Conservation (phyloP, 805 yeast species). For the Metschnikowia henanensis region DNA sequence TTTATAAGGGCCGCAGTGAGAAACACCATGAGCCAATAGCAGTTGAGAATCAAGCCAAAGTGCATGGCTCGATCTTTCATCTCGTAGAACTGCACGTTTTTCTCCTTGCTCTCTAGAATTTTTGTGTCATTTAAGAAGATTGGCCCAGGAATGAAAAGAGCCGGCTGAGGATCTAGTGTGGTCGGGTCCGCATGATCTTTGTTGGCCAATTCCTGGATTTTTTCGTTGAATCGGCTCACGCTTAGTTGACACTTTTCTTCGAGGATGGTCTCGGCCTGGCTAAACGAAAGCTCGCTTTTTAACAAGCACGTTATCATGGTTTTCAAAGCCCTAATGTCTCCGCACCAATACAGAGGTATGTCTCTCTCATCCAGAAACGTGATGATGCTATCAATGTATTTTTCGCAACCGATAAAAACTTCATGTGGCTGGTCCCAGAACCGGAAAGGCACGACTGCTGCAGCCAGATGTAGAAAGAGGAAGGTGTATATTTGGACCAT, state of each 20-base stretch:
- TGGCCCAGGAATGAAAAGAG: neutral
- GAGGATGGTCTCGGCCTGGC: neutral
- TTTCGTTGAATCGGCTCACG: neutral
- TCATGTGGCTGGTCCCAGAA: constrained; percentile 1
- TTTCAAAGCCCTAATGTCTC: neutral
- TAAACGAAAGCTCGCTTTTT: neutral
- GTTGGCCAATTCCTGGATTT: neutral
- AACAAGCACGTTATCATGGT: constrained; percentile 4
- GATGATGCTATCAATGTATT: neutral
- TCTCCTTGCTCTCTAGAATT: neutral
- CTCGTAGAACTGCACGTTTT: neutral
- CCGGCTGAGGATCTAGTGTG: neutral
- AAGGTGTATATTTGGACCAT: neutral
- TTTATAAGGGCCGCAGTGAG: constrained; percentile 1
- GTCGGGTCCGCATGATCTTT: neutral
- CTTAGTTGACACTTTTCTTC: neutral
- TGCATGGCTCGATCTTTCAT: constrained; percentile 12
- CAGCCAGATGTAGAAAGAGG: neutral
- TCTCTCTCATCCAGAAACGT: neutral
- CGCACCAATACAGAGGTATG: neutral
- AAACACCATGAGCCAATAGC: constrained; percentile 7
- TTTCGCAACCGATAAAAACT: constrained; percentile 1
- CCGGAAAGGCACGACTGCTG: neutral
- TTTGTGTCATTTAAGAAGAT: neutral
- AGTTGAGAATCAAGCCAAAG: constrained; percentile 19